A percentile compares a stretch with the other conserved stretches of the same genome.
phyloP scores from a whole-genome alignment of 2,329 filamentous ascomycete species.

The Pyricularia pennisetigena region DNA sequence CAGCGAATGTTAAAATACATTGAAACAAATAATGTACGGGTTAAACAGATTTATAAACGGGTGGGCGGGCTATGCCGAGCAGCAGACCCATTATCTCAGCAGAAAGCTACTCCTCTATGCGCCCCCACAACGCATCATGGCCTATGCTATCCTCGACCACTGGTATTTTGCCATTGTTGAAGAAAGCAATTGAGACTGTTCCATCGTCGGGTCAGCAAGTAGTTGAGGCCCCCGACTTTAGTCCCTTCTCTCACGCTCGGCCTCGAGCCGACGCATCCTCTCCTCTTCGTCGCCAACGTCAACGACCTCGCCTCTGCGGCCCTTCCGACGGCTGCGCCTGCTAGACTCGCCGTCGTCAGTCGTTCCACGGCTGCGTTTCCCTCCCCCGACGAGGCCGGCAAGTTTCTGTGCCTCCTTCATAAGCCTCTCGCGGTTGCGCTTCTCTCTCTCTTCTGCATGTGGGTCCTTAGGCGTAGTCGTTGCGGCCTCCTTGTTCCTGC shows the following conservation, averaged over 20 bases:
- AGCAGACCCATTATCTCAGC: not conserved
- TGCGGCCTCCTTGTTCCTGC: not conserved
- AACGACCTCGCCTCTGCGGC: constrained; percentile 37
- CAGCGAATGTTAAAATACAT: not conserved
- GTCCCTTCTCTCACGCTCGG: constrained; percentile 39
- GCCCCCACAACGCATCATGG: not conserved
- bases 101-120: not conserved
- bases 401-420: constrained; percentile 53
- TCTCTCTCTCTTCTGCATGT: constrained; percentile 62
- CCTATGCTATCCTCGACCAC: not conserved
- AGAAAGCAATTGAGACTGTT: not conserved
- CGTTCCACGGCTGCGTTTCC: constrained; percentile 34
- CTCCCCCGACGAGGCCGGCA: constrained; percentile 41
- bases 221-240: not conserved
- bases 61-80: not conserved
- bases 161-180: not conserved
- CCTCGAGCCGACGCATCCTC: constrained; percentile 45
- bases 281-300: constrained; percentile 39
- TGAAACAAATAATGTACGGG: not conserved
- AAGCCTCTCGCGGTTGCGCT: constrained; percentile 54
- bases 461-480: constrained; percentile 33
- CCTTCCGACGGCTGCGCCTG: constrained; percentile 32
- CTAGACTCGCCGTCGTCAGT: constrained; percentile 25
- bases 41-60: not conserved
- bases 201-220: not conserved